Conservation (phyloP, 1,284 basidiomycete genomes). For the Naganishia albida region DNA sequence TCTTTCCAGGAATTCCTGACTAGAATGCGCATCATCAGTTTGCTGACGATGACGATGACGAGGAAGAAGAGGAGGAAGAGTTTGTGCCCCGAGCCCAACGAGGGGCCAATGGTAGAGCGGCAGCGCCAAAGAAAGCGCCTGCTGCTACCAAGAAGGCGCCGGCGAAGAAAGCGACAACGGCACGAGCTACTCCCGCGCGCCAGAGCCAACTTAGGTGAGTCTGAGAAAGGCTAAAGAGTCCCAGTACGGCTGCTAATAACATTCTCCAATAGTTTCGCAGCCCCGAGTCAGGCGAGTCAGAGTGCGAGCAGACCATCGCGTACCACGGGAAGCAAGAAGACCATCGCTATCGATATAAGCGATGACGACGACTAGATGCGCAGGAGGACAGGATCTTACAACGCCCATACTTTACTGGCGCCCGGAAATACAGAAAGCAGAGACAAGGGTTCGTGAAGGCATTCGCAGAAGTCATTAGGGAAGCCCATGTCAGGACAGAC, state of each 20-base stretch:
- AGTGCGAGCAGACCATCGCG: constrained; percentile 11
- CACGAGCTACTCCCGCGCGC: constrained; percentile 1
- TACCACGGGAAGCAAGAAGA: constrained; percentile 15
- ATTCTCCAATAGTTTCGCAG: constrained; percentile 11
- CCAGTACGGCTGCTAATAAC: too few species aligned
- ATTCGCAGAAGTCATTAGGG: too few species aligned
- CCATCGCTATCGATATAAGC: constrained; percentile 21
- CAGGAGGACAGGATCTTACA: background rate
- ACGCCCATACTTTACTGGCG: too few species aligned
- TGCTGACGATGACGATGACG: constrained; percentile 59
- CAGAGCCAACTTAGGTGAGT: constrained; percentile 33
- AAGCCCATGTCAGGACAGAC: too few species aligned
- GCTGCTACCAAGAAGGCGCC: constrained; percentile 10
- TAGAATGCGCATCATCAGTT: too few species aligned
- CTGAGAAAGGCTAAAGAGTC: background rate
- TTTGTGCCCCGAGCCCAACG: constrained; percentile 25
- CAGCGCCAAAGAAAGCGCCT: constrained; percentile 1
- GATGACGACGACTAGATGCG: constrained; percentile 18
- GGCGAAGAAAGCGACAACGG: constrained; percentile 3
- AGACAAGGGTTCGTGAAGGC: too few species aligned
- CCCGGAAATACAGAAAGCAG: too few species aligned
- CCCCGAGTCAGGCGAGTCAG: constrained; percentile 15
- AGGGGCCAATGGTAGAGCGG: constrained; percentile 16
- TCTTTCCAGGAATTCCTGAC: too few species aligned
- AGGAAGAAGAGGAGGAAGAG: constrained; percentile 36